phyloP scores from a whole-genome alignment of 768 basidiomycete species.

The Suillus occidentalis region DNA sequence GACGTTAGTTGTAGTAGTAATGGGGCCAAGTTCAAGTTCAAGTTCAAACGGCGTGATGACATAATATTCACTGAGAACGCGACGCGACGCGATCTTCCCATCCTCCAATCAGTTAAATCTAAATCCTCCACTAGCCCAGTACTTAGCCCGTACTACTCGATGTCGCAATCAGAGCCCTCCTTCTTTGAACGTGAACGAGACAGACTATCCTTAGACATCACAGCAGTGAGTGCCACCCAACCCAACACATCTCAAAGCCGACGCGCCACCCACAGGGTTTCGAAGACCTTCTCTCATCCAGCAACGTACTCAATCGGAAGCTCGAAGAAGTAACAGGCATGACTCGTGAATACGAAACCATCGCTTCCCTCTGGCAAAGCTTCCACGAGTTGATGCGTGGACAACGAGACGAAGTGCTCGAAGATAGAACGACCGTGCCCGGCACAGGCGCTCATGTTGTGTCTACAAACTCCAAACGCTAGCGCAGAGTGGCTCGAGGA shows the following conservation, averaged over 20 bases:
- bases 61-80: neutral
- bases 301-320: slow-evolving; percentile 86
- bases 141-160: neutral
- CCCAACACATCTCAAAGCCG: neutral
- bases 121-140: neutral
- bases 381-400: slow-evolving; percentile 77
- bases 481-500: neutral
- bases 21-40: neutral
- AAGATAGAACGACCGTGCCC: slow-evolving; percentile 42
- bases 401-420: slow-evolving; percentile 37
- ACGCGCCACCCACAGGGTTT: slow-evolving; percentile 60
- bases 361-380: slow-evolving; percentile 80
- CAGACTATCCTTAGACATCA: slow-evolving; percentile 70
- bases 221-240: slow-evolving; percentile 47
- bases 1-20: neutral
- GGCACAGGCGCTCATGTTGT: slow-evolving; percentile 75
- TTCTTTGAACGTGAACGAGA: slow-evolving; percentile 86
- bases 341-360: slow-evolving; percentile 89
- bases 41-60: neutral
- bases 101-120: neutral
- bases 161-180: slow-evolving; percentile 41
- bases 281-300: slow-evolving; percentile 81
- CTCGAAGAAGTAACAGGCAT: slow-evolving; percentile 91
- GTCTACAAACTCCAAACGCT: slow-evolving; percentile 28
- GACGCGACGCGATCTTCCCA: neutral